Base-by-base conservation (phyloP, 2,329 filamentous ascomycete genomes). In the Hymenoscyphus infarciens region DNA sequence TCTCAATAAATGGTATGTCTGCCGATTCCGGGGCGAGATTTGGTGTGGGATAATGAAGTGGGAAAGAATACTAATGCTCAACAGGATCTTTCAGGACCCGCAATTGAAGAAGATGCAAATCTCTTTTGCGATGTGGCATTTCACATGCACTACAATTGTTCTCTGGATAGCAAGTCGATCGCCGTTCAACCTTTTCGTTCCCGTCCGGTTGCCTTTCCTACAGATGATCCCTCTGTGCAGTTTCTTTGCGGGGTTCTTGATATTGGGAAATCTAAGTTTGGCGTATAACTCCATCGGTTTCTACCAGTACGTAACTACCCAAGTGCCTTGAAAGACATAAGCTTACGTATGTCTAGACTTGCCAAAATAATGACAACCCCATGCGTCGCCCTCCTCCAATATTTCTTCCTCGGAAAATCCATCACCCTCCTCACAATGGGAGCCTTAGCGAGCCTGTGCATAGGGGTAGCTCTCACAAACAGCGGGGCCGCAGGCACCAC, bases 351-450 rank as follows among this genome's bases (percentile, higher is more conserved):
- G 22, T 2, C 10, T 25, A 73, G 71, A 68, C 73, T 80, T 29
- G 78, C 78, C 61, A 80, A 80, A 69, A 78, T 79, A 63, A 79
- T 80, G 77, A 80, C 78, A 10, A 79, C 78, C 0, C 78, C 78
- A 13, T 78, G 75, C 58, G 78, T 80, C 25, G 78, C 78, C 38
- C 66, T 79, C 19, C 75, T 80, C 67, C 78, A 79, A 72, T 79
- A 77, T 62, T 61, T 79, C 57, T 71, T 77, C 42, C 77, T 80
- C 70, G 69, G 73, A 16, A 79, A 78, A 67, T 74, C 75, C 10
- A 74, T 79, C 53, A 76, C 77, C 8, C 66, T 69, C 6, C 77
- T 72, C 67, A 79, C 77, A 66, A 72, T 77, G n/a, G 69, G 70
- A 11, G 74, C 78, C 19, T 76, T 80, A 39, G 70, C 77, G 1